phyloP scores from a whole-genome alignment of 805 yeast genomes.

The Yarrowia sp. region DNA sequence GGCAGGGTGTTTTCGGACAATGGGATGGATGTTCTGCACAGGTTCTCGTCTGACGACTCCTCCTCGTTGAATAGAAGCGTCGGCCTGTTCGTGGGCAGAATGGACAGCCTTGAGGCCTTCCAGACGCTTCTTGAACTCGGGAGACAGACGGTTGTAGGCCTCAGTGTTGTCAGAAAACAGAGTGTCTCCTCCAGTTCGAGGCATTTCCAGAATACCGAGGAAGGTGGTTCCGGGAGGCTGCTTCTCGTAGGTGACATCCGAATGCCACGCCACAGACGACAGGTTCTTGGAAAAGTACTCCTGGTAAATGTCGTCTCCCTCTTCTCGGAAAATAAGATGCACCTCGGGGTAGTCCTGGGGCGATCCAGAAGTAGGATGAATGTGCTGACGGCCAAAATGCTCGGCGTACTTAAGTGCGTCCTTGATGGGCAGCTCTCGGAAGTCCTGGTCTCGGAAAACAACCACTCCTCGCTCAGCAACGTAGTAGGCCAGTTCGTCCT shows the following conservation, averaged over 20 bases:
- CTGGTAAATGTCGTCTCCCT: constrained; percentile 31
- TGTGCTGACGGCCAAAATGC: constrained; percentile 67
- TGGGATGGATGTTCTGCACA: constrained; percentile 53
- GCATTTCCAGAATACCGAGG: constrained; percentile 58
- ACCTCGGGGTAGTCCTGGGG: constrained; percentile 57
- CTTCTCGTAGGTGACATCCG: constrained; percentile 69
- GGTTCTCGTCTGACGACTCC: constrained; percentile 46
- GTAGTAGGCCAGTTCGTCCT: constrained; percentile 64
- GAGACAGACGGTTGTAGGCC: constrained; percentile 69
- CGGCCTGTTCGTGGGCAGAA: constrained; percentile 53
- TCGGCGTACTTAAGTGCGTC: constrained; percentile 49
- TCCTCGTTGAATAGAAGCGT: constrained; percentile 38
- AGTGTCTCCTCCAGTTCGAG: constrained; percentile 74
- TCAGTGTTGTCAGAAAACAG: constrained; percentile 67
- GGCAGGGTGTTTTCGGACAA: constrained; percentile 59
- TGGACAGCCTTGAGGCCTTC: constrained; percentile 63
- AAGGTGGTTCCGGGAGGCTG: constrained; percentile 72
- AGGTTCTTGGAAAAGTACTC: constrained; percentile 23
- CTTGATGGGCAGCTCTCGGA: constrained; percentile 42
- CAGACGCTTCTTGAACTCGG: constrained; percentile 55
- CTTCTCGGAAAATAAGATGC: constrained; percentile 56
- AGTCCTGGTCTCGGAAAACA: constrained; percentile 67
- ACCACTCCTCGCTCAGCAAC: constrained; percentile 75
- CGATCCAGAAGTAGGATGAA: constrained; percentile 73
- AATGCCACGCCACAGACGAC: constrained; percentile 52